A percentile compares a stretch with the other conserved stretches of the same genome.
These are phyloP conservation scores for Ophiosphaerella korrae DNA, from an alignment of 2,329 filamentous ascomycete species.

Conservation along the genomic window DNA sequence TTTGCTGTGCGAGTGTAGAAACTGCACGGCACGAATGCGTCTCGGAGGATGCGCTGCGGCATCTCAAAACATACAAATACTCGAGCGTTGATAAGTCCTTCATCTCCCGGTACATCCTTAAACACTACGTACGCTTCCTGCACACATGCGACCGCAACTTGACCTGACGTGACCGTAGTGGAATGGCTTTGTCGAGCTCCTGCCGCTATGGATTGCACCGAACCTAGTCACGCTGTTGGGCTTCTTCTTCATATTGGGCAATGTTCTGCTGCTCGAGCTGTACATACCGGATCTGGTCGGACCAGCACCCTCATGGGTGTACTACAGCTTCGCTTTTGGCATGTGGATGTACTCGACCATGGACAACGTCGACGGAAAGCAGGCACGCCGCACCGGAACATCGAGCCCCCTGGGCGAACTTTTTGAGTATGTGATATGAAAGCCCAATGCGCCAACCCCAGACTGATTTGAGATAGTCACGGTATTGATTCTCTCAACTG, in stretches of 20 bases:
- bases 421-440: conserved; percentile 69
- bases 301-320: conserved; percentile 89
- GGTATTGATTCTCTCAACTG: conserved; percentile 98
- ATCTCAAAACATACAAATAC: conserved; percentile 96
- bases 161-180: conserved; percentile 65
- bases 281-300: conserved; percentile 89
- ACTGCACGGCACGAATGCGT: conserved; percentile 72
- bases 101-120: conserved; percentile 90
- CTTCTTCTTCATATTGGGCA: conserved; percentile 90
- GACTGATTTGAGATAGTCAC: conserved; percentile 60
- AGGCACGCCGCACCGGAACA: conserved; percentile 90
- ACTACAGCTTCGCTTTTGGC: conserved; percentile 93
- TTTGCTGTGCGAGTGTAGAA: conserved; percentile 43
- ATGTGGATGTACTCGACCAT: conserved; percentile 99
- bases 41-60: conserved; percentile 86
- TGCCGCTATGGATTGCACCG: conserved; percentile 95
- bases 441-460: conserved; percentile 29
- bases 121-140: conserved; percentile 78
- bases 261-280: conserved; percentile 75
- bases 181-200: conserved; percentile 90
- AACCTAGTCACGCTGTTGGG: conserved; percentile 97
- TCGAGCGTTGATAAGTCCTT: conserved; percentile 95
- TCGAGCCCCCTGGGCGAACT: conserved; percentile 94
- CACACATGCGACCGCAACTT: conserved; percentile 8
- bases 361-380: conserved; percentile 99